These are phyloP conservation scores for Pseudotsuga menziesii DNA, from an alignment of 75 land plant species.

Conservation along the genomic window DNA sequence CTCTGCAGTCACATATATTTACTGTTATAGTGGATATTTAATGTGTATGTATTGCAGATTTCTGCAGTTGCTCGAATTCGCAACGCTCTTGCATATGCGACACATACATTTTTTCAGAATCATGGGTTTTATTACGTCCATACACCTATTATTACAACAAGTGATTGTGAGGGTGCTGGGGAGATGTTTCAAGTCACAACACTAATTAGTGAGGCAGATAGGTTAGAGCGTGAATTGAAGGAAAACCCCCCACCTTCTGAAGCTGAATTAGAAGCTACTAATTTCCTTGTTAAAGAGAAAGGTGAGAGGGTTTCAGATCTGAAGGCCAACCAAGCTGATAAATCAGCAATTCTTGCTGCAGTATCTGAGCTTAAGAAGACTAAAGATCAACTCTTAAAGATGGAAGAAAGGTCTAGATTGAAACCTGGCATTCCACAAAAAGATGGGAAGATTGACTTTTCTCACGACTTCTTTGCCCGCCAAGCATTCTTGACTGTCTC, in stretches of 20 bases:
- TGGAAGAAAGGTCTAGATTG: slow-evolving; percentile 64
- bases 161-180: slow-evolving; percentile 99
- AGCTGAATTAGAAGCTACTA: slow-evolving; percentile 64
- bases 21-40: neutral
- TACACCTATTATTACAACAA: slow-evolving; percentile 96
- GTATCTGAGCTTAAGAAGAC: slow-evolving; percentile 67
- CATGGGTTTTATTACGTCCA: slow-evolving; percentile 87
- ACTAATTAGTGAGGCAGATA: slow-evolving; percentile 73
- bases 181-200: slow-evolving; percentile 99
- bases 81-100: slow-evolving; percentile 86
- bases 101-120: slow-evolving; percentile 85
- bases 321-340: slow-evolving; percentile 67
- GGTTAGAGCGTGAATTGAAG: slow-evolving; percentile 62
- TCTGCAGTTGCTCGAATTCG: slow-evolving; percentile 84
- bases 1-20: neutral
- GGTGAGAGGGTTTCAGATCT: slow-evolving; percentile 62
- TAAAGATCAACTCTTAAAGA: slow-evolving; percentile 51
- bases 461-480: slow-evolving; percentile 78
- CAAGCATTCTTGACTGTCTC: slow-evolving; percentile 94
- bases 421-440: slow-evolving; percentile 78
- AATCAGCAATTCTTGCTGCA: slow-evolving; percentile 46
- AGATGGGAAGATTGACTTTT: slow-evolving; percentile 77
- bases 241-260: slow-evolving; percentile 77
- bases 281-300: slow-evolving; percentile 49
- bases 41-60: slow-evolving; percentile 21